A percentile compares a stretch with the other conserved stretches of the same genome.
These are phyloP conservation scores for Candida methanosorbosa DNA, from an alignment of 805 yeast genomes.

Conservation along the genomic window DNA sequence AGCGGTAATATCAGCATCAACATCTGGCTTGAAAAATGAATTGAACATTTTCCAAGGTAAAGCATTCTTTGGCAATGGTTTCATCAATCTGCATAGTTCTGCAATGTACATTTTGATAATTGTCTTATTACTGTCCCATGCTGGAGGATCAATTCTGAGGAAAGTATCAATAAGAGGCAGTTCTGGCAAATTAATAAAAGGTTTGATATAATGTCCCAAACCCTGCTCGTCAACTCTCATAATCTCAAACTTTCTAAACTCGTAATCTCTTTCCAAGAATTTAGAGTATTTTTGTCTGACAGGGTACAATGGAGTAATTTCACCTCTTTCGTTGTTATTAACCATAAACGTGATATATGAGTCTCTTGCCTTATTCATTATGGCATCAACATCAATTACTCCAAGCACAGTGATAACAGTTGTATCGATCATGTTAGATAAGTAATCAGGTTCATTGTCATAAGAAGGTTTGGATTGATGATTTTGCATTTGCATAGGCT, in stretches of 20 bases:
- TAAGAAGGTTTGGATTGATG: conserved; percentile 12
- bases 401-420: conserved; percentile 22
- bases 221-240: conserved; percentile 9
- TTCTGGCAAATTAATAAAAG: conserved; percentile 14
- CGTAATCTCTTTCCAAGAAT: conserved; percentile 52
- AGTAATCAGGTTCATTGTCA: conserved; percentile 15
- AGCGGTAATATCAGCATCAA: conserved; percentile 13
- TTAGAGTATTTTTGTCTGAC: conserved; percentile 57
- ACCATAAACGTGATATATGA: conserved; percentile 55
- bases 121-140: conserved; percentile 25
- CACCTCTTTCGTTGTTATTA: conserved; percentile 46
- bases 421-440: conserved; percentile 19
- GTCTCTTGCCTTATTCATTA: conserved; percentile 39
- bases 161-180: conserved; percentile 19
- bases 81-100: conserved; percentile 18
- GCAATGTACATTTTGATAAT: conserved; percentile 21
- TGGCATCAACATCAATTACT: conserved; percentile 20
- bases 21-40: conserved; percentile 20
- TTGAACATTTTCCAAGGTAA: conserved; percentile 17
- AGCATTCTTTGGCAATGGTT: conserved; percentile 8
- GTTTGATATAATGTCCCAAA: conserved; percentile 16
- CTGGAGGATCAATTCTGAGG: conserved; percentile 19
- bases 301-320: conserved; percentile 52
- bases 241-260: conserved; percentile 36
- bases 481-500: too few species aligned